phyloP scores from a whole-genome alignment of 2,329 filamentous ascomycete genomes.

The Grosmannia clavigera region DNA sequence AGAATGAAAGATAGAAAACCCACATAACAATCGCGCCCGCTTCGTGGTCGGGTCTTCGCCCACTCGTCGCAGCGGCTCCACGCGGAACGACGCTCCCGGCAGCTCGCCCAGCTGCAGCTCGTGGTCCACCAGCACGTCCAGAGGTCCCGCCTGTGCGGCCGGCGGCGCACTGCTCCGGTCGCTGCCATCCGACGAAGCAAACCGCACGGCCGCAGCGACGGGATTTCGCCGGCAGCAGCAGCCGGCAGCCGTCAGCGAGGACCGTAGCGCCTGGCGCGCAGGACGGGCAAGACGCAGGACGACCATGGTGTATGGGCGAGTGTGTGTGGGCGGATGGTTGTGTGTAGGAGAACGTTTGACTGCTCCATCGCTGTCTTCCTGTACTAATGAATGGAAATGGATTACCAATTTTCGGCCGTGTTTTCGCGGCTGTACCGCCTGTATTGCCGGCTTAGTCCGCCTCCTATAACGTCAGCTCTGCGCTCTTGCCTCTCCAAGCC shows the following conservation, averaged over 20 bases:
- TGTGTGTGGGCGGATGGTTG: too few relatives aligned
- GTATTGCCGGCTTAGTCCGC: too few relatives aligned
- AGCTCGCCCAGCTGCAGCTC: conserved; percentile 80
- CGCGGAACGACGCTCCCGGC: conserved; percentile 71
- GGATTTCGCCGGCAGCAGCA: neutral
- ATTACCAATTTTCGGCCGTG: too few relatives aligned
- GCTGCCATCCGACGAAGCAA: neutral
- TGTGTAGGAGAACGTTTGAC: neutral
- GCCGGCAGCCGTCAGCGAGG: neutral
- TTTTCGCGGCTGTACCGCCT: too few relatives aligned
- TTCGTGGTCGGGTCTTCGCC: conserved; percentile 80
- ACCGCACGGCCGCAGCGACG: neutral
- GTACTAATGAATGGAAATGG: too few relatives aligned
- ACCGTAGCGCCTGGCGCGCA: conserved; percentile 11
- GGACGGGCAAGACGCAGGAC: conserved; percentile 6
- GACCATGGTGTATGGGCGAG: neutral
- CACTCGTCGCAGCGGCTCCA: conserved; percentile 75
- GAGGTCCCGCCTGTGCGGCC: conserved; percentile 10
- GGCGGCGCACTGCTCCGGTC: neutral
- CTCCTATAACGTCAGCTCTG: too few relatives aligned
- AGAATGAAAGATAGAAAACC: conserved; percentile 16
- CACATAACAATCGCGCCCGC: conserved; percentile 68
- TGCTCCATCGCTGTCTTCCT: neutral
- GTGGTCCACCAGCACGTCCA: conserved; percentile 17
- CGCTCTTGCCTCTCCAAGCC: too few relatives aligned